Evolutionary conservation across 2,329 filamentous ascomycete species (phyloP), one percentile per base, ranked within the genome.

Genomic region (Kalaharituber pfeilii): DNA sequence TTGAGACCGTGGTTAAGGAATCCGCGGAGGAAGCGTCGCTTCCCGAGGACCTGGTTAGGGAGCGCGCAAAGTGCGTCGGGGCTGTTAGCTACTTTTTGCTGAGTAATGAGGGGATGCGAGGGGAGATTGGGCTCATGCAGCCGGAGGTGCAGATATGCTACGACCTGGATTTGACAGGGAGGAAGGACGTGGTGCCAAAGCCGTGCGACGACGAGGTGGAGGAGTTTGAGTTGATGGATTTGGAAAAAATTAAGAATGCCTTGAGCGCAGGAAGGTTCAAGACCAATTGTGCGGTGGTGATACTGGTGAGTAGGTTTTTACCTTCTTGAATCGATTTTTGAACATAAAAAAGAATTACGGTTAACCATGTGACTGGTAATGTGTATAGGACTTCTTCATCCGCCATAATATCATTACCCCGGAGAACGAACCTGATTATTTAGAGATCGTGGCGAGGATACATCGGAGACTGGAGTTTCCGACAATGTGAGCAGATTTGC

Each of bases 61-160:
- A 70, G 36, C 70, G 71, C 11, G 77, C 77, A 4, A 74, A 72
- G 56, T 69, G 77, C 18, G 75, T 72, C 15, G 87, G 87, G 5
- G 81, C 77, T 45, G 76, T 95, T 57, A 86, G 85, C 5, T 98
- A 96, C 70, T 80, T 87, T 60, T 83, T 89, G 69, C 75, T 94
- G 60, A 79, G 87, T 9, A 81, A 86, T 64, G 72, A 77, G 63
- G 74, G 79, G 29, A 80, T 86, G 2, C 86, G 86, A 9, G 88
- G 87, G 8, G 86, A 95, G 69, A 78, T 75, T 8, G 82, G 81
- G 9, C 73, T 93, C 64, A 74, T 60, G 20, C 57, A 58, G 44
- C 91, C 91, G 0, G 91, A 96, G 69, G 81, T 80, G 64, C 82
- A 96, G 69, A 95, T 87, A 72, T 73, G 94, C 45, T 98, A 91